Evolutionary conservation across 2,329 filamentous ascomycete genomes (phyloP), one percentile per base, ranked within the genome.

Genomic region (Penicillium griseofulvum): DNA sequence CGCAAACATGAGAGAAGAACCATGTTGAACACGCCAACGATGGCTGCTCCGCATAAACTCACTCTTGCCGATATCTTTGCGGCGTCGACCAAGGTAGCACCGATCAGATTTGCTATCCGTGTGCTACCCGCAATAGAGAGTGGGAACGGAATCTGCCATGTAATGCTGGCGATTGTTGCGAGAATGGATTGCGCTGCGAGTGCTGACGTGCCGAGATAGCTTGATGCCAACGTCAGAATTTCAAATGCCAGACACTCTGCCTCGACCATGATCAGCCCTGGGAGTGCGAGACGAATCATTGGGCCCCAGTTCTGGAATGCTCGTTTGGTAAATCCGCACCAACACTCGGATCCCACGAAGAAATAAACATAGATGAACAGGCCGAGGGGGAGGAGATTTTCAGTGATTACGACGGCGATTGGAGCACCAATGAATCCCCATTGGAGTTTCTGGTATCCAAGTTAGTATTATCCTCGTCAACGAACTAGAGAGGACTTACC

Each of bases 161-260:
- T 90, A 24, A 96, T 84, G 10, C 87, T 85, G 0, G 87, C 86
- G 43, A 96, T 79, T 0, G 89, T 94, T 22, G 87, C 83, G 2
- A 97, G 78, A 14, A 97, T 87, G 33, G 89, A 92, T 73, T 99
- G 92, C 0, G 94, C 92, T 0, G 93, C 93, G 1, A 97, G 83
- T 58, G 88, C 85, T 17, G 87, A 87, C 1, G 89, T 85, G 16
- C 89, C 89, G 55, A 97, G 87, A 64, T 89, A 90, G 49, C 87
- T 90, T 0, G 90, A 84, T 9, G 87, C 85, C n/a, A 97, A 80
- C 0, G 91, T 96, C 59, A 96, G 79, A 46, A 96, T 85, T 72
- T 97, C 93, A 71, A 97, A 97, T 7, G 92, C 91, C 11, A 97
- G 82, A 76, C 90, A 96, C 71, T 97, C 93, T 5, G 93, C 91